phyloP scores from a whole-genome alignment of 2,329 filamentous ascomycete species.

The Pyrenochaeta sp. region DNA sequence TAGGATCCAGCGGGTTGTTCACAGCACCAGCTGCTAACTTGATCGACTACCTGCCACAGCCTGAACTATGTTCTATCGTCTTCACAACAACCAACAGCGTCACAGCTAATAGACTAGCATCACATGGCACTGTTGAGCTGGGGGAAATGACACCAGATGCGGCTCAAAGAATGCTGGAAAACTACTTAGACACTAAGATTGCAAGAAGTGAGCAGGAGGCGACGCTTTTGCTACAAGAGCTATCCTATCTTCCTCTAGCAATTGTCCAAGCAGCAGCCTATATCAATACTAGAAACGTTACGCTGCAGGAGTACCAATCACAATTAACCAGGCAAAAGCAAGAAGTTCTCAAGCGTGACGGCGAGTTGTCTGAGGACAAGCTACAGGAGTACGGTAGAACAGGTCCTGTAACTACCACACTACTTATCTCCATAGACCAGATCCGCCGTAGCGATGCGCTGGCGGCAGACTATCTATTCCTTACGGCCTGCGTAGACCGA shows the following conservation, averaged over 20 bases:
- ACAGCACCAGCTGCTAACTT: slow-evolving; percentile 21
- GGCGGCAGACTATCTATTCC: slow-evolving; percentile 50
- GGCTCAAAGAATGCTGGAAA: slow-evolving; percentile 27
- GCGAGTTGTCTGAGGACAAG: slow-evolving; percentile 40
- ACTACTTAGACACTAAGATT: slow-evolving; percentile 11
- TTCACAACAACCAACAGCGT: slow-evolving; percentile 26
- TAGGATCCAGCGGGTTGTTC: slow-evolving; percentile 11
- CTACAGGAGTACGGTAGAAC: slow-evolving; percentile 34
- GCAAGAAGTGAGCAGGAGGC: slow-evolving; percentile 17
- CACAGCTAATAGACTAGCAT: slow-evolving; percentile 19
- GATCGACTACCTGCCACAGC: slow-evolving; percentile 20
- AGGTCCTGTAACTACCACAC: slow-evolving; percentile 51
- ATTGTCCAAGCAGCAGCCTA: slow-evolving; percentile 28
- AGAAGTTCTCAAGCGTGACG: slow-evolving; percentile 43
- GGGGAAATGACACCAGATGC: slow-evolving; percentile 18
- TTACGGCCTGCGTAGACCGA: slow-evolving; percentile 49
- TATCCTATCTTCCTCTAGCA: slow-evolving; percentile 29
- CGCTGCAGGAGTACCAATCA: slow-evolving; percentile 19
- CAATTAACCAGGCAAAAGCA: slow-evolving; percentile 31
- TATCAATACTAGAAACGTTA: slow-evolving; percentile 16
- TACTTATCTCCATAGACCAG: slow-evolving; percentile 53
- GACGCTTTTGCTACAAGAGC: slow-evolving; percentile 18
- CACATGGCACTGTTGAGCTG: slow-evolving; percentile 22
- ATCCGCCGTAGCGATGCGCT: slow-evolving; percentile 24
- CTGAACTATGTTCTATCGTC: slow-evolving; percentile 21